phyloP scores from a whole-genome alignment of 345 rosid genomes.

The Arabis alpina region DNA sequence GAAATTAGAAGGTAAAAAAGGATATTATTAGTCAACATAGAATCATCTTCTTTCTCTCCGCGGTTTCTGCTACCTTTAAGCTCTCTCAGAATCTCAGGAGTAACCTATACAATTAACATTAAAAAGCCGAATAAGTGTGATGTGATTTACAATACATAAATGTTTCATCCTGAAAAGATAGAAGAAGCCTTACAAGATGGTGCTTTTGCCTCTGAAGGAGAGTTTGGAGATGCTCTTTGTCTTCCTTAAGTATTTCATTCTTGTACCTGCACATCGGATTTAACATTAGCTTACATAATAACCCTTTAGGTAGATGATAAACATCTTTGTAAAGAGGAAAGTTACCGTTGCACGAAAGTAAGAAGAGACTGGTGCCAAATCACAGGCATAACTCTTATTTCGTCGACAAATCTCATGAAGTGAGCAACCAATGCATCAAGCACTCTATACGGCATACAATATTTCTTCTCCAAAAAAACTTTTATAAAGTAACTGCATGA shows the following conservation, averaged over 20 bases:
- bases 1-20: constrained; percentile 45
- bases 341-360: constrained; percentile 86
- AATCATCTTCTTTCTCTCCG: constrained; percentile 86
- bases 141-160: background rate
- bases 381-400: constrained; percentile 88
- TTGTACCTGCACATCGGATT: constrained; percentile 65
- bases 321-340: background rate
- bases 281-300: constrained; percentile 4
- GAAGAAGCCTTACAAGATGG: constrained; percentile 61
- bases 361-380: constrained; percentile 99
- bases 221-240: constrained; percentile 68
- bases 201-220: constrained; percentile 75
- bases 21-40: constrained; percentile 68
- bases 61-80: constrained; percentile 77
- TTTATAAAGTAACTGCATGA: constrained; percentile 83
- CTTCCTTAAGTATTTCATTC: constrained; percentile 77
- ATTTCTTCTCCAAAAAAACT: constrained; percentile 90
- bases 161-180: background rate
- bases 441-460: constrained; percentile 83
- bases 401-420: constrained; percentile 79
- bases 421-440: constrained; percentile 81
- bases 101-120: constrained; percentile 53
- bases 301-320: background rate
- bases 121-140: background rate
- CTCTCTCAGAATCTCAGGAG: constrained; percentile 85